Evolutionary conservation across 2,329 filamentous ascomycete genomes (phyloP), one percentile per base, ranked within the genome.

Genomic region (Aspergillus novofumigatus): DNA sequence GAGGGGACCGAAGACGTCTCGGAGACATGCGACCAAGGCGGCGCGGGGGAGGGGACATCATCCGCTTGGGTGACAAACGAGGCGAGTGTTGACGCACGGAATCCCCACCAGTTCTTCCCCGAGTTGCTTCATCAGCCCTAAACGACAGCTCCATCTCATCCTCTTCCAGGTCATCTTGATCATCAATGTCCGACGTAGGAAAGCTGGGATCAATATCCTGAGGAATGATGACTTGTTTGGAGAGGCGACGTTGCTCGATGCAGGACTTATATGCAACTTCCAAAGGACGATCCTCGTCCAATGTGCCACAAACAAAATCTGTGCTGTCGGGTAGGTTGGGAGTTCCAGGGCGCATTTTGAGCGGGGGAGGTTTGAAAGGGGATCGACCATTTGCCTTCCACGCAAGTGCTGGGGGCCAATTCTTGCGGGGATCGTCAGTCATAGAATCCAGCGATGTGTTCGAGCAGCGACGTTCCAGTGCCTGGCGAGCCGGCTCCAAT

Each of bases 151-250:
- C 85, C 53, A 86, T 74, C 2, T 80, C 78, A 49, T 80, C 66
- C 72, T 86, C 77, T 69, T 90, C 86, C 44, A 90, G 86, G 41
- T 91, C 89, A 49, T 90, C 90, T 28, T 93, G 88, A 63, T 92
- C 86, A 65, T 99, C 94, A 0, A 89, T 90, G 65, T 97, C 94
- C 0, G 92, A 96, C 0, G 92, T 92, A 0, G 94, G 94, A 72
- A 99, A 99, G 69, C 92, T 97, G 1, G 94, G 94, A 69, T 99
- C 94, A 59, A 97, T 96, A 66, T 97, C 94, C 70, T 97, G 94
- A n/a, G 94, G 93, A 29, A 93, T 91, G 29, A 85, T 72, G 61
- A 89, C 86, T 59, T 92, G 88, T 77, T 92, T 96, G 64, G 88
- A 87, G 49, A 87, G 87, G 65, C 92, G 88, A 63, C 90, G 87